Evolutionary conservation across 176 grass and related monocot genomes (phyloP).

Genomic region (Zea mays): Zm-B73-REFERENCE-NAM-5.0 NC_050102.1:183075501-183076000

Average conservation of each 20-base stretch:
- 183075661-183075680: neutral
- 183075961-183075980: neutral
- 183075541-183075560: too few species aligned
- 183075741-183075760: slow-evolving; percentile 25
- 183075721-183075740: neutral
- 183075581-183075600: neutral
- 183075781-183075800: neutral
- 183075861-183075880: slow-evolving; percentile 11
- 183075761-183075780: neutral
- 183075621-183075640: slow-evolving; percentile 6
- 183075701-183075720: slow-evolving; percentile 1
- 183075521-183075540: too few species aligned
- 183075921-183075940: slow-evolving; percentile 15
- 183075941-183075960: slow-evolving; percentile 39
- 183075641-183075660: slow-evolving; percentile 4
- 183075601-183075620: neutral
- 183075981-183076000: slow-evolving; percentile 1
- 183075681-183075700: slow-evolving; percentile 10
- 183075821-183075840: slow-evolving; percentile 7
- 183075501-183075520: too few species aligned
- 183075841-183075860: slow-evolving; percentile 26
- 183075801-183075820: neutral
- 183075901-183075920: neutral
- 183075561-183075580: too few species aligned
- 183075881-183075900: neutral